phyloP scores from a whole-genome alignment of 192 early-diverging fungal species.

The Backusella circina region DNA sequence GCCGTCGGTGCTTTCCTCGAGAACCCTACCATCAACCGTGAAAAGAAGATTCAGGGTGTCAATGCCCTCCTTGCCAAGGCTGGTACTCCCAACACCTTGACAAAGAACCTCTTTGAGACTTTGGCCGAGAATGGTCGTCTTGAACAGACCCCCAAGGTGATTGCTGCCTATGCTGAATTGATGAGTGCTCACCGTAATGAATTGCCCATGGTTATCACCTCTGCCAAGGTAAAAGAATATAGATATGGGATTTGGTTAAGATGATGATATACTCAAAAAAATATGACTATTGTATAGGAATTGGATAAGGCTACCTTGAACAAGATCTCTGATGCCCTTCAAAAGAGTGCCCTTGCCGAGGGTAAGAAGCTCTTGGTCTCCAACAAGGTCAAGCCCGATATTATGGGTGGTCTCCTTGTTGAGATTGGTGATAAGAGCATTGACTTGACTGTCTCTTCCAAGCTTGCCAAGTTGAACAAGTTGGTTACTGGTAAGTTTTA shows the following conservation, averaged over 20 bases:
- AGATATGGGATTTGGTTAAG: background rate
- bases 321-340: slow-evolving; percentile 36
- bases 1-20: slow-evolving; percentile 71
- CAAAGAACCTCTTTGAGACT: slow-evolving; percentile 87
- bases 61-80: slow-evolving; percentile 53
- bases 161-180: slow-evolving; percentile 73
- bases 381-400: slow-evolving; percentile 89
- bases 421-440: slow-evolving; percentile 98
- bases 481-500: slow-evolving; percentile 64
- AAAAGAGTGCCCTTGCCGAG: slow-evolving; percentile 75
- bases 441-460: slow-evolving; percentile 93
- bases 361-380: slow-evolving; percentile 80
- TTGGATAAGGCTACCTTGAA: slow-evolving; percentile 79
- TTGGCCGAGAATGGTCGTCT: slow-evolving; percentile 95
- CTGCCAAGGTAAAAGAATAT: slow-evolving; percentile 65
- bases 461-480: slow-evolving; percentile 95
- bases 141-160: slow-evolving; percentile 78
- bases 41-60: slow-evolving; percentile 76
- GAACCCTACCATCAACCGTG: slow-evolving; percentile 82
- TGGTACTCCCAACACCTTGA: slow-evolving; percentile 72
- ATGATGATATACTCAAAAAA: background rate
- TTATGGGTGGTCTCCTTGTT: slow-evolving; percentile 94
- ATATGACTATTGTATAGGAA: slow-evolving; percentile 43
- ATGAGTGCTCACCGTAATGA: slow-evolving; percentile 90
- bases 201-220: slow-evolving; percentile 84